Evolutionary conservation across 805 yeast genomes (phyloP), one percentile per base, ranked within the genome.

Genomic region (Cephaloascus albidus): DNA sequence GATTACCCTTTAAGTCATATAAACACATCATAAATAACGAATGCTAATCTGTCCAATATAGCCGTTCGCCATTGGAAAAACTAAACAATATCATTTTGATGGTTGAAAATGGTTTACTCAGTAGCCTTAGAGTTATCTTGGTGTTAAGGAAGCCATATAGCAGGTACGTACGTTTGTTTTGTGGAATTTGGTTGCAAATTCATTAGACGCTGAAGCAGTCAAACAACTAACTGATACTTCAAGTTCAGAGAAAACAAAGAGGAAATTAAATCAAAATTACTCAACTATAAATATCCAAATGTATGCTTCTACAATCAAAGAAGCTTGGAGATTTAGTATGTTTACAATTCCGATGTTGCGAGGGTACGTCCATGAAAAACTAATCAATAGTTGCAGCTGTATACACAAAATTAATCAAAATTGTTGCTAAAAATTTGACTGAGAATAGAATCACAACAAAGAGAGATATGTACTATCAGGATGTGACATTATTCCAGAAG

Each of bases 391-490:
- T 14, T n/a, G n/a, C 17, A 42, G 47, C 42, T 27, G 33, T 31
- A 16, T 42, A 44, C 28, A 14, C 42, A 16, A 36, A 32, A 28
- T 20, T 42, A 10, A 33, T 44, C 4, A 35, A 36, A 10, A 33
- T 42, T 4, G 18, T 42, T 2, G 19, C 16, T 14, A 40, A 38
- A n/a, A 38, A 35, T 4, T 17, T 45, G 27, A 20, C 27, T 19
- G 16, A 10, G 3, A 37, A 36, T 6, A 33, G 30, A n/a, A 30
- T 46, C 2, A 60, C 71, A 1, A 67, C 85, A 1, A 64, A 65
- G 39, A 57, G 88, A 44, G 85, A 80, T 45, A 41, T 81, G 0
- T 81, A 63, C 56, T 81, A 81, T 52, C 63, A 63, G 37, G 78
- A 79, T 48, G 82, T 77, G 2, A 57, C 55, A 15, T 47, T 79